Evolutionary conservation across 2,329 filamentous ascomycete species (phyloP).

Genomic region (Cladosporium cucumerinum): DNA sequence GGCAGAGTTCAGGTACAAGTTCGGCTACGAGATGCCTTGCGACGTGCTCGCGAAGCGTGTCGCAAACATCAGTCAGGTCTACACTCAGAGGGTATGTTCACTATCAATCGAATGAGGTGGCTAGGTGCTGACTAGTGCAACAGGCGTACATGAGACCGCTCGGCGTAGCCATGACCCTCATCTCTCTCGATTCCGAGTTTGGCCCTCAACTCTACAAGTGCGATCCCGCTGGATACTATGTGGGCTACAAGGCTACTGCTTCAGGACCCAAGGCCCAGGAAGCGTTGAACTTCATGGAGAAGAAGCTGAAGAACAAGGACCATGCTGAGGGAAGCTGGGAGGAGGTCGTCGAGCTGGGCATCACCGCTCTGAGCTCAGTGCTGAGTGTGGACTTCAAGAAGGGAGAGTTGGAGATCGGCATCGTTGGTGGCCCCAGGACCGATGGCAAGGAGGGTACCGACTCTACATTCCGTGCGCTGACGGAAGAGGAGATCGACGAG

Average conservation of each 20-base stretch:
- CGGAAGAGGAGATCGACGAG: constrained; percentile 97
- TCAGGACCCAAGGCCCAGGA: constrained; percentile 98
- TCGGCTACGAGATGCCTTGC: constrained; percentile 98
- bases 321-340: constrained; percentile 88
- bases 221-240: constrained; percentile 96
- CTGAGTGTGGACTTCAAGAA: constrained; percentile 99
- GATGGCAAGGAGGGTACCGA: constrained; percentile 82
- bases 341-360: constrained; percentile 95
- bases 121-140: constrained; percentile 31
- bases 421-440: constrained; percentile 80
- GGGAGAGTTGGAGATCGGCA: constrained; percentile 95
- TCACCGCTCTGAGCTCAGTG: constrained; percentile 91
- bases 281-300: constrained; percentile 96
- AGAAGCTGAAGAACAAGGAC: constrained; percentile 99
- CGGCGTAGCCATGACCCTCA: constrained; percentile 90
- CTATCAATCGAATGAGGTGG: constrained; percentile 2
- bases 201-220: constrained; percentile 98
- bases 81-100: constrained; percentile 80
- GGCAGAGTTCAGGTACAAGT: constrained; percentile 97
- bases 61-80: constrained; percentile 99
- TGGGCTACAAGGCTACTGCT: constrained; percentile 96
- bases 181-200: constrained; percentile 87
- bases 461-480: constrained; percentile 78
- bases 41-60: constrained; percentile 94
- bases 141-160: constrained; percentile 97